These are phyloP conservation scores for Neurospora sp. DNA, from an alignment of 495 filamentous ascomycete species.

Conservation along the genomic window DNA sequence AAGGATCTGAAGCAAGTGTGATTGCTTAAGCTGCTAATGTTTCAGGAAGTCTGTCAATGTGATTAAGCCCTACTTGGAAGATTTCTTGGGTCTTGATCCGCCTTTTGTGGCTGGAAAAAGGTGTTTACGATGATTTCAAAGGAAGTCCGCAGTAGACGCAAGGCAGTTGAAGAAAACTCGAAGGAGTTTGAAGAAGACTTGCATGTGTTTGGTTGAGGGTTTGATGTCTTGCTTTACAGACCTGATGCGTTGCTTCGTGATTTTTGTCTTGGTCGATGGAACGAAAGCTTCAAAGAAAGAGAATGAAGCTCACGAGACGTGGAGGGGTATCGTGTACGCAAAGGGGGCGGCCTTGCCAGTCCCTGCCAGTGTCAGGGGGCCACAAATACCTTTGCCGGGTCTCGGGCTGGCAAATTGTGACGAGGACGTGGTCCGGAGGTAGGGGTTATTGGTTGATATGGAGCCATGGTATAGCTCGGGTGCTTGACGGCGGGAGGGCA, in stretches of 20 bases:
- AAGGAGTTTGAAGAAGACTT: background rate
- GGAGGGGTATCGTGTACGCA: background rate
- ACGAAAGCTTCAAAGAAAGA: background rate
- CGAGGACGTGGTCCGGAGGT: background rate
- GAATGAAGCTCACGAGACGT: background rate
- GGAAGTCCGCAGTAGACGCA: background rate
- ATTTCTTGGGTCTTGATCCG: background rate
- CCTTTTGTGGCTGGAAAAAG: background rate
- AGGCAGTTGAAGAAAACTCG: background rate
- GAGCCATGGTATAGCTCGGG: background rate
- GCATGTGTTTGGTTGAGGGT: background rate
- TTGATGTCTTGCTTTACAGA: background rate
- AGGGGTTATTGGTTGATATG: background rate
- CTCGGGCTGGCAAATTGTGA: background rate
- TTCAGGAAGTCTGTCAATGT: background rate
- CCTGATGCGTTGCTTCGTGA: background rate
- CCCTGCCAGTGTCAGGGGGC: background rate
- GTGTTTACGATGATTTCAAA: background rate
- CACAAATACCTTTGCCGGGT: background rate
- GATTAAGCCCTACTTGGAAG: background rate
- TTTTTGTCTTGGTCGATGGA: background rate
- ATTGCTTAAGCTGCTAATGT: background rate
- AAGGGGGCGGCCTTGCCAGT: background rate
- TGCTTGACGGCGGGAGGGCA: background rate
- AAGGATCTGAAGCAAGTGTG: background rate